A percentile compares a stretch with the other conserved stretches of the same genome.
phyloP scores from a whole-genome alignment of 208 protist genomes.

The Borovskyia barvae region DNA sequence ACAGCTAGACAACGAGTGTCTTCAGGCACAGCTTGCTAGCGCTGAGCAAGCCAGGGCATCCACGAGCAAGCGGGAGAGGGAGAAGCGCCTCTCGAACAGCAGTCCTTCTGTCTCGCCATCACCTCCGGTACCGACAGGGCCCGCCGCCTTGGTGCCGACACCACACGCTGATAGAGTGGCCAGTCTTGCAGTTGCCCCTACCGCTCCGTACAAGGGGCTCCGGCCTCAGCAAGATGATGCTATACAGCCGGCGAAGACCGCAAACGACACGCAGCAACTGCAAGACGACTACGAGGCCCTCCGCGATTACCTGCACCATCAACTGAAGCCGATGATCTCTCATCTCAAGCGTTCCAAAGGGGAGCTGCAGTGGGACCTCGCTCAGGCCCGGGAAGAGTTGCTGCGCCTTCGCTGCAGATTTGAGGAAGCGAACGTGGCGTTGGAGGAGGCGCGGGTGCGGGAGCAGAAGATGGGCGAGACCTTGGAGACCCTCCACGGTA shows the following conservation, averaged over 20 bases:
- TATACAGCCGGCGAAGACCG: background rate
- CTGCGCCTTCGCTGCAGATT: conserved; percentile 17
- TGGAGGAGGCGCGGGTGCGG: conserved; percentile 30
- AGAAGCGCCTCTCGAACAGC: background rate
- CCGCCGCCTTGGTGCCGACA: background rate
- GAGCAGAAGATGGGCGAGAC: conserved; percentile 46
- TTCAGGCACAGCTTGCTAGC: background rate
- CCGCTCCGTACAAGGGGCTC: background rate
- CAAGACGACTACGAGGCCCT: conserved; percentile 27
- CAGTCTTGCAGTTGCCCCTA: background rate
- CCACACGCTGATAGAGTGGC: background rate
- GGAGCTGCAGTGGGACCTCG: conserved; percentile 34
- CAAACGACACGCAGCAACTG: background rate
- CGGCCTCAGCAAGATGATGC: background rate
- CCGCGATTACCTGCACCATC: conserved; percentile 25
- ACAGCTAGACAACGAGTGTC: background rate
- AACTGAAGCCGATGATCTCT: conserved; percentile 29
- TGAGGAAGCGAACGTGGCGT: conserved; percentile 17
- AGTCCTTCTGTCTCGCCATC: background rate
- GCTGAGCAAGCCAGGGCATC: conserved; percentile 1
- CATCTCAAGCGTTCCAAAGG: conserved; percentile 8
- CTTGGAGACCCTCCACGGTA: conserved; percentile 29
- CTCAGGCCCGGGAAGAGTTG: conserved; percentile 18
- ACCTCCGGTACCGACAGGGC: background rate
- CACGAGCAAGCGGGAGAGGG: conserved; percentile 1